Conservation (phyloP, 495 filamentous ascomycete species). For the Aspergillus cavernicola region DNA sequence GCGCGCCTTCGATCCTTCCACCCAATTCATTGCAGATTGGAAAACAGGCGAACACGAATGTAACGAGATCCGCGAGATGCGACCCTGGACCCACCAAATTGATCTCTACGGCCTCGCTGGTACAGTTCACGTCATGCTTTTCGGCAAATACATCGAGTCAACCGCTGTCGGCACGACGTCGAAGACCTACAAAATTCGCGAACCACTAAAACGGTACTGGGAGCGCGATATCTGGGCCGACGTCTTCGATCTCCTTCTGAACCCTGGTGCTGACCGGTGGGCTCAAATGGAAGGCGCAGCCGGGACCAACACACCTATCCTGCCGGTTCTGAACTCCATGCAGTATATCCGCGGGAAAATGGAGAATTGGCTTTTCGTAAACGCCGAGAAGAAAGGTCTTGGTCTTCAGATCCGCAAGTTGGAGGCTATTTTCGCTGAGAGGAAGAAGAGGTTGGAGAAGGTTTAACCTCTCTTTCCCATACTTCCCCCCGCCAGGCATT, state of each 20-base stretch:
- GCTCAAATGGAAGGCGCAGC: conserved; percentile 52
- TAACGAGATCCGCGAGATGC: conserved; percentile 86
- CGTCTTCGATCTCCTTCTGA: conserved; percentile 82
- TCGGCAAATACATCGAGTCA: conserved; percentile 92
- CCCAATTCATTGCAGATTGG: conserved; percentile 95
- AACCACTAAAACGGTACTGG: conserved; percentile 88
- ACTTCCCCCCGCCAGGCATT: neutral
- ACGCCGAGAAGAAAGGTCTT: conserved; percentile 74
- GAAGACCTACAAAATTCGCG: conserved; percentile 64
- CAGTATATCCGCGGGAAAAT: conserved; percentile 64
- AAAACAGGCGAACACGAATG: conserved; percentile 79
- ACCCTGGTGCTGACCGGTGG: conserved; percentile 56
- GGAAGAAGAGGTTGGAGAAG: conserved; percentile 53
- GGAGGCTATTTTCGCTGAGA: conserved; percentile 64
- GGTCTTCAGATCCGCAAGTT: conserved; percentile 56
- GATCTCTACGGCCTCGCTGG: conserved; percentile 92
- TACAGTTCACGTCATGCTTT: conserved; percentile 79
- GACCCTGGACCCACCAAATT: conserved; percentile 94
- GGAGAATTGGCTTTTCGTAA: conserved; percentile 78
- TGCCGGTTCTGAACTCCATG: conserved; percentile 69
- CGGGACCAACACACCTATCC: conserved; percentile 18
- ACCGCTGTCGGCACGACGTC: conserved; percentile 48
- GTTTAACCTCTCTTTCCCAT: conserved; percentile 8
- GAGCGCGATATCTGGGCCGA: conserved; percentile 84
- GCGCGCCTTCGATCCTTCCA: conserved; percentile 69